Base-by-base conservation (phyloP, 2,329 filamentous ascomycete species). In the Venturiaceae sp. region DNA sequence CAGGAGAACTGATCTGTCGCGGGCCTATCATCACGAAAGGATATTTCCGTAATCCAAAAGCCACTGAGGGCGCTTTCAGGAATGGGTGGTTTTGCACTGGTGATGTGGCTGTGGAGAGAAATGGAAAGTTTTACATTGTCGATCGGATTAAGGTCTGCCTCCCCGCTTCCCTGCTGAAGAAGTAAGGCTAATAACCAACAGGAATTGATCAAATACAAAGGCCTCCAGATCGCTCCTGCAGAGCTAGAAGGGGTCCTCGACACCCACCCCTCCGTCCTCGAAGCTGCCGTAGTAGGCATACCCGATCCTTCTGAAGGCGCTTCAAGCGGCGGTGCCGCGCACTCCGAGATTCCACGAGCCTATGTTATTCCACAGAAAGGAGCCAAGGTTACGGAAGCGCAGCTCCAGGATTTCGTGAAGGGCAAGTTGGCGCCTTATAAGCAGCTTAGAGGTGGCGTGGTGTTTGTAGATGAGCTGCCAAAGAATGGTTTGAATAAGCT, bases 181-280 rank as follows among this genome's bases (percentile, higher is more conserved):
- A 28, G n/a, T 52, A 52, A 4, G 3, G 16, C 23, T 53, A 5
- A 53, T 19, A 23, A 6, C 16, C 3, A 5, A 2, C 0, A 63
- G 70, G 73, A 78, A 58, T 65, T 78, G 7, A 78, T 78, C 64
- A 78, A 78, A 62, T 77, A 77, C 58, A 77, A 79, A 62, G 77
- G 77, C 1, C 66, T 77, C 33, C 76, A 79, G 65, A 75, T 79
- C n/a, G 73, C 77, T 7, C 77, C 77, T 0, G 75, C 76, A 0
- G 77, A 79, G 59, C 64, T 80, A 1, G 77, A 79, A 66, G 74
- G 71, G 1, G 44, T 76, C 30, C 65, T 80, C 0, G 57, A 78
- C 2, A 67, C 66, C 5, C 74, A 79, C 60, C 67, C 68, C 1
- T 59, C 66, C 1, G 68, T 79, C 3, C 61, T 67, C 1, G 77